Evolutionary conservation across 2,329 filamentous ascomycete species (phyloP).

Genomic region (Fusarium incarnatum): DNA sequence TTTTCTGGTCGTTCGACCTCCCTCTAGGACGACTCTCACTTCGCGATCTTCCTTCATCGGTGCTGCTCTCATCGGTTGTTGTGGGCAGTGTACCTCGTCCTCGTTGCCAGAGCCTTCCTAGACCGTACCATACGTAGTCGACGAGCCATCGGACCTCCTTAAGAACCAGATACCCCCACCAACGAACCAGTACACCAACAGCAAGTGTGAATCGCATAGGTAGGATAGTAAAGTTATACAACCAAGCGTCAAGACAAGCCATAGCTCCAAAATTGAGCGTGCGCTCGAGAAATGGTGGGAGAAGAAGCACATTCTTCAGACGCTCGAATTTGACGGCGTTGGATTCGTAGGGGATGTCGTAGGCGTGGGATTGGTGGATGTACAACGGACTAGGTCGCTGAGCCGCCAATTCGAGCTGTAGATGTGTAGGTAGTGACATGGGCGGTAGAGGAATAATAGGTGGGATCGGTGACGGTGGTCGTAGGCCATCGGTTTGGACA

Average conservation of each 20-base stretch:
- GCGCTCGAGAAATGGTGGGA: slow-evolving; percentile 85
- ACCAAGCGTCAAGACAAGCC: slow-evolving; percentile 94
- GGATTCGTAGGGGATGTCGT: slow-evolving; percentile 84
- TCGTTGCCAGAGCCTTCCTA: slow-evolving; percentile 81
- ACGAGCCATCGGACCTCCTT: slow-evolving; percentile 79
- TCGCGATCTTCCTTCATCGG: slow-evolving; percentile 55
- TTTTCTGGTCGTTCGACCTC: slow-evolving; percentile 34
- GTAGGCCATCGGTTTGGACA: slow-evolving; percentile 43
- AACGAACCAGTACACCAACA: slow-evolving; percentile 77
- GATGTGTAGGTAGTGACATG: slow-evolving; percentile 73
- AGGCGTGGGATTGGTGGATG: slow-evolving; percentile 68
- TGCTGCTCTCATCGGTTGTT: slow-evolving; percentile 48
- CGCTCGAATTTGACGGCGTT: slow-evolving; percentile 92
- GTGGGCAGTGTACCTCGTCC: slow-evolving; percentile 58
- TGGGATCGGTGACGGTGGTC: slow-evolving; percentile 62
- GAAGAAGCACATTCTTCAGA: slow-evolving; percentile 85
- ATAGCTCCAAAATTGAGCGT: slow-evolving; percentile 88
- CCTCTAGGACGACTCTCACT: slow-evolving; percentile 45
- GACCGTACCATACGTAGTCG: slow-evolving; percentile 81
- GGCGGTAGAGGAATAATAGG: slow-evolving; percentile 71
- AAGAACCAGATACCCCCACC: slow-evolving; percentile 78
- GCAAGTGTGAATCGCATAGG: slow-evolving; percentile 90
- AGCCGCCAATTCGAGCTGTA: slow-evolving; percentile 73
- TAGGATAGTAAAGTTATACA: slow-evolving; percentile 95
- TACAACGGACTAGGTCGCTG: slow-evolving; percentile 73